Conservation (phyloP, 345 rosid genomes). For the Salix purpurea region DNA sequence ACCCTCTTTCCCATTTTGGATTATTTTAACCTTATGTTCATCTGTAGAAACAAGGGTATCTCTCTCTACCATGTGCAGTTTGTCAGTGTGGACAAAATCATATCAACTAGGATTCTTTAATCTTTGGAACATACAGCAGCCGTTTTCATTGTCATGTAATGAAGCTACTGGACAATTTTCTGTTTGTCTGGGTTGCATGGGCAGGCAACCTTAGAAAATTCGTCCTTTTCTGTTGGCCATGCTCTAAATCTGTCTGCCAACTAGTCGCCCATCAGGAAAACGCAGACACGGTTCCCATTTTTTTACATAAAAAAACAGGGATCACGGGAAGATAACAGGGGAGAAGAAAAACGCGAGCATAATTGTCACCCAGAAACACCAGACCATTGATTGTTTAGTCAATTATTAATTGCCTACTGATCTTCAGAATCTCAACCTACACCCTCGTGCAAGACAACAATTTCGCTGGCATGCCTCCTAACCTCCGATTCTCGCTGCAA, state of each 20-base stretch:
- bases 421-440: not conserved
- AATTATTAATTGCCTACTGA: not conserved
- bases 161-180: not conserved
- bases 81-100: not conserved
- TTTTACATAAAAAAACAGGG: not conserved
- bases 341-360: not conserved
- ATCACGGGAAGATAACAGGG: not conserved
- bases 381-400: not conserved
- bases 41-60: not conserved
- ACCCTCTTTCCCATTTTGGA: not conserved
- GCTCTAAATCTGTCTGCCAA: constrained; percentile 1
- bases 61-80: constrained; percentile 5
- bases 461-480: constrained; percentile 26
- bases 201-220: too few relatives aligned
- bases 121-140: not conserved
- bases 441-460: not conserved
- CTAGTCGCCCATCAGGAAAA: not conserved
- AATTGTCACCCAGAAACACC: not conserved
- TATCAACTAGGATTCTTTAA: not conserved
- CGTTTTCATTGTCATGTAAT: not conserved
- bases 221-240: not conserved
- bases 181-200: not conserved
- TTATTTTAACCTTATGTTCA: not conserved
- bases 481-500: constrained; percentile 1
- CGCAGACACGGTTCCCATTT: not conserved